Percentiles rank a stretch among this genome's conserved stretches.
Conservation (phyloP, 176 grass and related monocot genomes). For the Avena atlantica region DNA sequence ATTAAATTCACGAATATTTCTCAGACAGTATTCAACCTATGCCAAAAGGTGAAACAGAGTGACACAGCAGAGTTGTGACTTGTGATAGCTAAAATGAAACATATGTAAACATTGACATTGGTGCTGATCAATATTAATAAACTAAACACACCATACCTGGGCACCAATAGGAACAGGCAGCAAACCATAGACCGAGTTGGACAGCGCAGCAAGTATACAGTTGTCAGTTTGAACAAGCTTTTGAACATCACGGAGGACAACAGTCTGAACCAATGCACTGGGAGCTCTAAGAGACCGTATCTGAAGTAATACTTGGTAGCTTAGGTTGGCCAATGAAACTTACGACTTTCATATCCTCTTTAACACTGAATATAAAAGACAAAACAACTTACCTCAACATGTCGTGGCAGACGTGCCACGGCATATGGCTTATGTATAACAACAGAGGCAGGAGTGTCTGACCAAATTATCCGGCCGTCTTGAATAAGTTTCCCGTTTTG, state of each 20-base stretch:
- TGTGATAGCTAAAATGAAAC: constrained; percentile 15
- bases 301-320: constrained; percentile 56
- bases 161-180: constrained; percentile 94
- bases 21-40: constrained; percentile 11
- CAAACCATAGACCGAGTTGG: constrained; percentile 82
- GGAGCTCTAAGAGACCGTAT: constrained; percentile 91
- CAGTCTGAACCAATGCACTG: constrained; percentile 85
- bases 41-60: not conserved
- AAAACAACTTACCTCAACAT: constrained; percentile 72
- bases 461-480: constrained; percentile 97
- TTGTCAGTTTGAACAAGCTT: constrained; percentile 88
- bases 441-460: constrained; percentile 76
- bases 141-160: constrained; percentile 66
- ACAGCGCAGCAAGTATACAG: constrained; percentile 74
- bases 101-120: constrained; percentile 13
- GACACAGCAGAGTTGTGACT: constrained; percentile 2
- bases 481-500: constrained; percentile 99
- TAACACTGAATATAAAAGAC: constrained; percentile 23
- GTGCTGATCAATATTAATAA: constrained; percentile 33
- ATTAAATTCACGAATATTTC: constrained; percentile 2
- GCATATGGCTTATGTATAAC: constrained; percentile 86
- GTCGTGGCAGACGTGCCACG: constrained; percentile 72
- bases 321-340: constrained; percentile 15
- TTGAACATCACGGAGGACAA: constrained; percentile 88
- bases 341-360: not conserved